Base-by-base conservation (phyloP, 1,139 yeast genomes). In the Nakaseomyces kungkrabaensis region DNA sequence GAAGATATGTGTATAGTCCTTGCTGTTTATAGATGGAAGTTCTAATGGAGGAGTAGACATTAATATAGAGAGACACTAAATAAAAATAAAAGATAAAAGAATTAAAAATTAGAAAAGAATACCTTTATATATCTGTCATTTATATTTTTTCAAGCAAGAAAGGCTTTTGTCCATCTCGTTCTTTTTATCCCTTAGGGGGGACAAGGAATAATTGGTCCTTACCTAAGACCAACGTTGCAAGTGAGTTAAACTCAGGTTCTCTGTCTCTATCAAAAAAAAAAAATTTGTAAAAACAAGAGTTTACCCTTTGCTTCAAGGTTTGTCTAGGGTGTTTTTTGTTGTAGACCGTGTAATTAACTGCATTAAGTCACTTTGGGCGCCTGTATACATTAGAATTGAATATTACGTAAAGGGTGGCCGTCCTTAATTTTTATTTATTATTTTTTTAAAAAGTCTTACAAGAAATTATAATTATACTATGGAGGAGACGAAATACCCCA, bases 401-500 rank as follows among this genome's bases (percentile, higher is more conserved):
- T 17, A 17, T 17, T 17, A 17, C 22, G 22, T 17, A 17, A 17
- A 17, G 22, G 22, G 22, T 17, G 22, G 22, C 22, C 22, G 22
- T 17, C 3, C 22, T 17, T 17, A 17, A n/a, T n/a, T 17, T 17
- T 17, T 17, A 2, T 17, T 17, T 17, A 17, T 3, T 17, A 17
- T 17, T 17, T 17, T 17, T 3, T 17, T 17, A 17, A 17, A 17
- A 17, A 17, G 2, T 17, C 22, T 17, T 17, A 17, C 22, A 17
- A 17, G 22, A 17, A 17, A 17, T 17, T 17, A 17, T 2, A 17
- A 17, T 17, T 17, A 17, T 29, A 29, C 10, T 17, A 38, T 25
- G 27, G 42, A 38, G 13, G 42, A 38, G 42, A 38, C 42, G 4
- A 58, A 62, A 37, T 63, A 61, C 45, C 68, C 68, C 10, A 70